Base-by-base conservation (phyloP, 768 basidiomycete species). In the Mycena latifolia region DNA sequence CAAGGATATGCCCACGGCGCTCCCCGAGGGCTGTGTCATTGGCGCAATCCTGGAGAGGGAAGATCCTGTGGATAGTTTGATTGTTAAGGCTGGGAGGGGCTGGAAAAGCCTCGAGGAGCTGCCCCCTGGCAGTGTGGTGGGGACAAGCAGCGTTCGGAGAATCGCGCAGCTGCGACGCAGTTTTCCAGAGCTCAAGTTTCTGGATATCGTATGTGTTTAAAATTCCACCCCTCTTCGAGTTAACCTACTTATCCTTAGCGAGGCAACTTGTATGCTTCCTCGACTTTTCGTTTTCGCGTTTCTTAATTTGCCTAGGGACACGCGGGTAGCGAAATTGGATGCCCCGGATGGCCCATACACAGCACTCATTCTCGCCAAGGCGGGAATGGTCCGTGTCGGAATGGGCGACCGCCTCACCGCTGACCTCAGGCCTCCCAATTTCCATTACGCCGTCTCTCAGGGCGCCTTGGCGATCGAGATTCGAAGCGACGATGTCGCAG, bases 281-380 rank as follows among this genome's bases (percentile, higher is more conserved):
- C 25, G 20, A 62, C 53, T 59, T 41, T n/a, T 33, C 39, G 20
- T 55, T 70, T 33, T 9, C 10, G 45, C 46, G 24, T 35, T 37
- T 56, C 55, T 41, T 27, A 52, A 54, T 59, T 27, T 39, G 59
- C 54, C 72, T 43, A 94, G 95, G 64, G 93, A 96, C 72, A 98
- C 97, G 20, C 93, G 98, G 37, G 77, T 99, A n/a, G 84, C 86
- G 29, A 99, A 99, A 80, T 87, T 99, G 50, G 97, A 99, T 77
- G 92, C 89, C 8, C 86, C 89, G 10, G 84, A 89, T 55, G 89
- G 92, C 20, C 90, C 89, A n/a, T 99, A 91, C 78, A 84, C 92
- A 45, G 97, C 95, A 7, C 81, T 99, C 58, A 89, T 99, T 75
- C 93, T 99, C 59, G 98, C 98, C 20, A 92, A 92, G 73, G 93